Evolutionary conservation across 257 asterid species (phyloP).

Genomic region (Fraxinus pennsylvanica): DNA sequence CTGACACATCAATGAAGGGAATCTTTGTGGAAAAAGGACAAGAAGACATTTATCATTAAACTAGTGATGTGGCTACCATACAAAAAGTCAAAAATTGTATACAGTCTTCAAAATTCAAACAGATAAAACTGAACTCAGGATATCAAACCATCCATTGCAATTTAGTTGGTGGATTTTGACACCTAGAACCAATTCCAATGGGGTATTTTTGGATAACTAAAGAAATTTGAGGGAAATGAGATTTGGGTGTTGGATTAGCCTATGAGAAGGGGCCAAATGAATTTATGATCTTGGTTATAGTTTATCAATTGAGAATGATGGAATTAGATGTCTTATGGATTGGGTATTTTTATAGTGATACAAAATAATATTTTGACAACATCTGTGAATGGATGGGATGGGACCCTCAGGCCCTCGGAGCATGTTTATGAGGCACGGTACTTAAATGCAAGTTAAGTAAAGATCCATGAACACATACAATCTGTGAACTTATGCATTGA

Average conservation of each 20-base stretch:
- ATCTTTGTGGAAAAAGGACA: neutral
- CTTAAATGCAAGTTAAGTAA: neutral
- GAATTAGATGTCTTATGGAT: neutral
- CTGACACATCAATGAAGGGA: neutral
- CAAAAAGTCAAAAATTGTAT: neutral
- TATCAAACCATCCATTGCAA: slow-evolving; percentile 1
- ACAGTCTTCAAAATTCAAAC: neutral
- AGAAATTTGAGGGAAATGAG: neutral
- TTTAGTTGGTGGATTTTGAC: neutral
- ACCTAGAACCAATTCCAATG: neutral
- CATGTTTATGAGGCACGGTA: neutral
- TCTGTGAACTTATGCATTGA: neutral
- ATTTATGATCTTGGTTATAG: neutral
- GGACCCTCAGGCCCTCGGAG: neutral
- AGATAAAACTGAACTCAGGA: neutral
- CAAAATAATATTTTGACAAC: neutral
- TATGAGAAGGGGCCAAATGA: neutral
- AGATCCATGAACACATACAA: neutral
- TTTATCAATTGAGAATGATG: neutral
- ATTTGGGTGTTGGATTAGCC: neutral
- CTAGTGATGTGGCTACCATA: neutral
- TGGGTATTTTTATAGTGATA: neutral
- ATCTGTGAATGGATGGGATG: neutral
- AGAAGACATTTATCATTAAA: neutral
- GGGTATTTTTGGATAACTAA: slow-evolving; percentile 3